Evolutionary conservation across 2,329 filamentous ascomycete species (phyloP).

Genomic region (Ophiognomonia clavigignenti-juglandacearum): DNA sequence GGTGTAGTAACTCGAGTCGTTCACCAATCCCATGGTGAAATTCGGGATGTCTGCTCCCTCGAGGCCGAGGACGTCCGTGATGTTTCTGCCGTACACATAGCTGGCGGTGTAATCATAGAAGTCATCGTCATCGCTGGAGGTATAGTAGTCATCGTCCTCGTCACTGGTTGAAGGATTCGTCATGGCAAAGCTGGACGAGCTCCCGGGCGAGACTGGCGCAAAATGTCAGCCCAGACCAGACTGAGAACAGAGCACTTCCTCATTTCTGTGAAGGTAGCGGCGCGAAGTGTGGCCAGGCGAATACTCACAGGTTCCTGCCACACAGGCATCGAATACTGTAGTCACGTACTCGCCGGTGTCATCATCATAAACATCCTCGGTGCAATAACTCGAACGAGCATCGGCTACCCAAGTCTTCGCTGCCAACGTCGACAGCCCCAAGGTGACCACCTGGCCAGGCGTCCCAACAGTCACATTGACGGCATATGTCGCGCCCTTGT

Average conservation of each 20-base stretch:
- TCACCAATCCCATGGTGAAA: conserved; percentile 24
- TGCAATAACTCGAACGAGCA: conserved; percentile 13
- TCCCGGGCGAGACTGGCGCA: conserved; percentile 14
- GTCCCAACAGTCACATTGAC: conserved; percentile 24
- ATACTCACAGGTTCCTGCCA: conserved; percentile 21
- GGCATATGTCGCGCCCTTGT: conserved; percentile 19
- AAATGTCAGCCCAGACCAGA: conserved; percentile 5
- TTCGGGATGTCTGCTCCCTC: conserved; percentile 22
- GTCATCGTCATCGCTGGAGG: neutral
- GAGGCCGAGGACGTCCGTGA: conserved; percentile 24
- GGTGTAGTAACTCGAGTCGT: neutral
- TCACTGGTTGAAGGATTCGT: conserved; percentile 13
- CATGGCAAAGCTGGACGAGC: conserved; percentile 19
- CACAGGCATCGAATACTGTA: conserved; percentile 12
- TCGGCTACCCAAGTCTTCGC: conserved; percentile 26
- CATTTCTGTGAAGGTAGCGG: no score
- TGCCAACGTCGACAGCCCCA: conserved; percentile 22
- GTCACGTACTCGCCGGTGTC: neutral
- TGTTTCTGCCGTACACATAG: conserved; percentile 20
- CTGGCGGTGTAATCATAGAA: conserved; percentile 18
- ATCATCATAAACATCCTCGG: conserved; percentile 1
- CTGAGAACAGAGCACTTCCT: neutral
- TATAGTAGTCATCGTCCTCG: conserved; percentile 5
- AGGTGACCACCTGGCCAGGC: conserved; percentile 23
- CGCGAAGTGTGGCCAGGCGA: neutral